Evolutionary conservation across 2,329 filamentous ascomycete genomes (phyloP).

Genomic region (Fusarium fracticaudum): DNA sequence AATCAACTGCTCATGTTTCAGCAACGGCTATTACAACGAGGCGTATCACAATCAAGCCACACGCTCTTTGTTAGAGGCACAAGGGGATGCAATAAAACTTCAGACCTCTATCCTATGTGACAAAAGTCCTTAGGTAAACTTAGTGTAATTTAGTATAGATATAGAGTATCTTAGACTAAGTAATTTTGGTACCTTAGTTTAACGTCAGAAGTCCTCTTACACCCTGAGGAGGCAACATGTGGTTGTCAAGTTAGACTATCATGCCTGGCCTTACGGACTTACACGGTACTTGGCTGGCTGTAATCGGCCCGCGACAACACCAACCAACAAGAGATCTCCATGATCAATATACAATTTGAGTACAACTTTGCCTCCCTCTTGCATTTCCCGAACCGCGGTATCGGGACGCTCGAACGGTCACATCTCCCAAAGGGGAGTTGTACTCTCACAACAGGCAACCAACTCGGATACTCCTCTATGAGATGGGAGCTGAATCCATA

Average conservation of each 20-base stretch:
- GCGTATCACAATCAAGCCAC: constrained; percentile 15
- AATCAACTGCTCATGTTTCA: constrained; percentile 3
- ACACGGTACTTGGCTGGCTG: constrained; percentile 3
- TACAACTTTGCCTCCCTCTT: constrained; percentile 16
- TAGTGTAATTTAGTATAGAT: too few species aligned
- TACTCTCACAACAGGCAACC: constrained; percentile 10
- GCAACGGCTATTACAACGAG: background rate
- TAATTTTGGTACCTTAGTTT: too few species aligned
- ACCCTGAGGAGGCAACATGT: too few species aligned
- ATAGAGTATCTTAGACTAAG: too few species aligned
- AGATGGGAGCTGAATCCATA: constrained; percentile 4
- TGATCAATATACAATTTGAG: constrained; percentile 3
- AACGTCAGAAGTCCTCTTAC: too few species aligned
- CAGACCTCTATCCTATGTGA: too few species aligned
- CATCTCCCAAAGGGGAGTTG: constrained; percentile 15
- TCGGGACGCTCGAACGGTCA: constrained; percentile 24
- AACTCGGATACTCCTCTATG: constrained; percentile 4
- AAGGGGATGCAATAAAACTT: too few species aligned
- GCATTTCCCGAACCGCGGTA: constrained; percentile 30
- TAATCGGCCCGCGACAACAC: constrained; percentile 25
- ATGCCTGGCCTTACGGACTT: background rate
- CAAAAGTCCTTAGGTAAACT: too few species aligned
- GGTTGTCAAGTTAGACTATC: background rate
- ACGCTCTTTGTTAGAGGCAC: background rate
- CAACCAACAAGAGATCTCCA: background rate